phyloP scores from a whole-genome alignment of 2,329 filamentous ascomycete species.

The Zarea fungicola region DNA sequence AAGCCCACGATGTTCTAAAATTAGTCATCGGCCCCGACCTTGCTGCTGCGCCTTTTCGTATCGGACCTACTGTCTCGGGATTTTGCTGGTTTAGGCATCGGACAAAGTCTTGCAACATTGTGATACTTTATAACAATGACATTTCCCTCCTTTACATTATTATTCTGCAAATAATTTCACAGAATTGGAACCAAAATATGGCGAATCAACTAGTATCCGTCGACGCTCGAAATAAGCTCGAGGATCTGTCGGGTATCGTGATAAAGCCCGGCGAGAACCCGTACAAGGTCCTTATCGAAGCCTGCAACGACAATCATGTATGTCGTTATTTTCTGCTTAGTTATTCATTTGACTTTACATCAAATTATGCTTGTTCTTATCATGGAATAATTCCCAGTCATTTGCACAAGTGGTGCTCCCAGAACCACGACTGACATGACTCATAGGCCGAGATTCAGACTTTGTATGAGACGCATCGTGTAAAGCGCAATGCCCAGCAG shows the following conservation, averaged over 20 bases:
- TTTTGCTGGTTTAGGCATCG: too few relatives aligned
- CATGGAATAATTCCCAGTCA: too few relatives aligned
- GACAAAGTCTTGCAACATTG: too few relatives aligned
- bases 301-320: conserved; percentile 64
- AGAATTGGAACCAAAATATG: background rate
- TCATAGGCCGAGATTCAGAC: conserved; percentile 60
- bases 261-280: conserved; percentile 60
- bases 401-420: too few relatives aligned
- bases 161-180: background rate
- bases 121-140: too few relatives aligned
- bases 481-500: conserved; percentile 70
- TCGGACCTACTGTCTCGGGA: too few relatives aligned
- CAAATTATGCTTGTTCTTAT: too few relatives aligned
- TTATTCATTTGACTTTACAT: conserved; percentile 12
- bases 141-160: background rate
- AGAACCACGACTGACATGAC: too few relatives aligned
- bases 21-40: too few relatives aligned
- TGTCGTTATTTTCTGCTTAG: conserved; percentile 19
- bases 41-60: too few relatives aligned
- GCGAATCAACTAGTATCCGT: conserved; percentile 29
- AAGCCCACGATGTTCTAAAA: too few relatives aligned
- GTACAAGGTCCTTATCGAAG: conserved; percentile 66
- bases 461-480: conserved; percentile 69
- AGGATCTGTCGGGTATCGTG: conserved; percentile 49
- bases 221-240: conserved; percentile 45